Base-by-base conservation (phyloP, 768 basidiomycete genomes). In the Xerocomus spinulosus region DNA sequence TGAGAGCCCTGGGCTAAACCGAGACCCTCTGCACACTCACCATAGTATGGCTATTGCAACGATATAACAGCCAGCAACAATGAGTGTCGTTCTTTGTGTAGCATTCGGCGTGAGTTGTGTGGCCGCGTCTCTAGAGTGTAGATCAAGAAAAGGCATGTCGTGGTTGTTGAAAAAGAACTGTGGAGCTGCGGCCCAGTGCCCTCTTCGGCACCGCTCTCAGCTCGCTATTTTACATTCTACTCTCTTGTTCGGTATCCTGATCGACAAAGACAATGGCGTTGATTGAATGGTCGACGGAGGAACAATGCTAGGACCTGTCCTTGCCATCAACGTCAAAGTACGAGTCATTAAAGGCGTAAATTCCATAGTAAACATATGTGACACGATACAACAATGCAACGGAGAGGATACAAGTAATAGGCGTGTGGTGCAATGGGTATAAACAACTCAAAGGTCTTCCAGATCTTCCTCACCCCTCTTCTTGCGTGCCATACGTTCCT, bases 401-500 rank as follows among this genome's bases (percentile, higher is more conserved):
- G 50, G 24, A 37, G n/a, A 35, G 28, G 45, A 50, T 51, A 63
- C 33, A 57, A 44, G 38, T 49, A 51, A 36, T 21, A 34, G 37
- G 10, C 36, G 40, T 33, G 21, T 40, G 21, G 50, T 52, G 20
- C 12, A 38, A 38, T 25, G 38, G 44, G 44, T 50, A 53, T 38
- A 50, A 25, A 48, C 46, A 49, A 42, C 49, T 71, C 62, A 77
- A 28, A 71, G 57, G 48, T 74, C 73, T 58, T 87, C 85, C 56
- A 84, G 84, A 44, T 77, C 78, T 73, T 91, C 89, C 73, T 88
- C 86, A 59, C 90, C 92, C 54, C 81, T 77, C 80, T 94, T 94
- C 67, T 81, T 85, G 69, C 85, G 76, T 57, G 87, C 90, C 69
- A 95, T 89, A 48, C 94, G 89, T 55, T 93, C 93, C 83, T 97